Conservation (phyloP, 495 filamentous ascomycete genomes). For the Talaromyces ruber region DNA sequence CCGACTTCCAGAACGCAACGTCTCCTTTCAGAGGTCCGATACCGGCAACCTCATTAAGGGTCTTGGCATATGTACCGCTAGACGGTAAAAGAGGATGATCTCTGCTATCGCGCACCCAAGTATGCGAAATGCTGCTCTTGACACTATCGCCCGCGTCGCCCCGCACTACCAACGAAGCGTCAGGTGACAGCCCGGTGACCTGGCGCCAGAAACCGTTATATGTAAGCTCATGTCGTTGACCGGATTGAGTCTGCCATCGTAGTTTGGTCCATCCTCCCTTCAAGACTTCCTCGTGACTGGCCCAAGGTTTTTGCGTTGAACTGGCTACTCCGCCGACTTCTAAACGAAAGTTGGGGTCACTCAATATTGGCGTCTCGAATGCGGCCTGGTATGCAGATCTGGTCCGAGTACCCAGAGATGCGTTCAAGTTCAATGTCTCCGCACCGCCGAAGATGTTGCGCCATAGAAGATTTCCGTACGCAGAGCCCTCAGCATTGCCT, state of each 20-base stretch:
- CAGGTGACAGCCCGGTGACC: constrained; percentile 62
- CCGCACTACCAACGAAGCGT: constrained; percentile 72
- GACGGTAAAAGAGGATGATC: constrained; percentile 78
- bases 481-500: constrained; percentile 84
- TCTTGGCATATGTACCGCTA: constrained; percentile 68
- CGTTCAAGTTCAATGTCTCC: constrained; percentile 78
- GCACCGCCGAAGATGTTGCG: constrained; percentile 94
- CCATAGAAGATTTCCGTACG: constrained; percentile 72
- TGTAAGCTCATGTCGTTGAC: constrained; percentile 62
- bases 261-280: constrained; percentile 71
- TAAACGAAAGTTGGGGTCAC: constrained; percentile 70
- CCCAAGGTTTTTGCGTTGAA: constrained; percentile 78
- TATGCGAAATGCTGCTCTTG: constrained; percentile 78
- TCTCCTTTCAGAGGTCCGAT: constrained; percentile 79
- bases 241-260: constrained; percentile 53
- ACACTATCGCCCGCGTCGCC: constrained; percentile 83
- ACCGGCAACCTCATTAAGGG: constrained; percentile 74
- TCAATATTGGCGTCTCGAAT: constrained; percentile 71
- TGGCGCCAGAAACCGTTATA: constrained; percentile 85
- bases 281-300: constrained; percentile 86
- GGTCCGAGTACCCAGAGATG: constrained; percentile 79
- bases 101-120: constrained; percentile 67
- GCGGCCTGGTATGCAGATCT: constrained; percentile 78
- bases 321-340: constrained; percentile 71
- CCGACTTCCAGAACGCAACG: constrained; percentile 81